Evolutionary conservation across 768 basidiomycete genomes (phyloP).

Genomic region (Tephrocybe rancida): DNA sequence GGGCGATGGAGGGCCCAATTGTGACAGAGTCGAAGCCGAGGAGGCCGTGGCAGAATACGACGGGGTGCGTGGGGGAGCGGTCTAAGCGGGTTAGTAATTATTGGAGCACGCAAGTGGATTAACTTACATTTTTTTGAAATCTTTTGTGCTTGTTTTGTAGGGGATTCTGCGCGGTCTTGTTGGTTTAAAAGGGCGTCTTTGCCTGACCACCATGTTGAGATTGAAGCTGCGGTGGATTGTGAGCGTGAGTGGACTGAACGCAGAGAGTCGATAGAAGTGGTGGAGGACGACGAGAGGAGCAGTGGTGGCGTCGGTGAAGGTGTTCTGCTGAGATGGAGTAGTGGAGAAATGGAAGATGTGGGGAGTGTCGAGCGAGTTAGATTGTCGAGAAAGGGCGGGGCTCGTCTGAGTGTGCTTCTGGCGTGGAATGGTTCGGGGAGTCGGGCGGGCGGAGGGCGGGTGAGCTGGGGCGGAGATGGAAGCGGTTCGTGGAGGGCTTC

Average conservation of each 20-base stretch:
- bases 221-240: conserved; percentile 16
- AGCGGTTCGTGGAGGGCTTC: conserved; percentile 51
- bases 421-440: conserved; percentile 20
- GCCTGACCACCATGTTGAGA: conserved; percentile 52
- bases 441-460: conserved; percentile 43
- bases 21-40: conserved; percentile 88
- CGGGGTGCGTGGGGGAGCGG: conserved; percentile 75
- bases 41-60: conserved; percentile 96
- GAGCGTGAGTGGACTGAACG: conserved; percentile 41
- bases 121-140: conserved; percentile 63
- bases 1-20: conserved; percentile 74
- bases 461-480: conserved; percentile 17
- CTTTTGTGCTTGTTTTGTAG: conserved; percentile 47
- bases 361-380: conserved; percentile 66
- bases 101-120: neutral
- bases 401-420: conserved; percentile 33
- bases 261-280: conserved; percentile 63
- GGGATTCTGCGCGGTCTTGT: conserved; percentile 53
- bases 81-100: conserved; percentile 47
- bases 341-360: conserved; percentile 57
- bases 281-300: conserved; percentile 41
- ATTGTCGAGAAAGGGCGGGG: conserved; percentile 55
- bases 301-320: conserved; percentile 31
- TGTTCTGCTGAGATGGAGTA: conserved; percentile 23
- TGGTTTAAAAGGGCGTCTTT: conserved; percentile 51